These are phyloP conservation scores for Yarrowia keelungensis DNA, from an alignment of 805 yeast species.

Conservation along the genomic window DNA sequence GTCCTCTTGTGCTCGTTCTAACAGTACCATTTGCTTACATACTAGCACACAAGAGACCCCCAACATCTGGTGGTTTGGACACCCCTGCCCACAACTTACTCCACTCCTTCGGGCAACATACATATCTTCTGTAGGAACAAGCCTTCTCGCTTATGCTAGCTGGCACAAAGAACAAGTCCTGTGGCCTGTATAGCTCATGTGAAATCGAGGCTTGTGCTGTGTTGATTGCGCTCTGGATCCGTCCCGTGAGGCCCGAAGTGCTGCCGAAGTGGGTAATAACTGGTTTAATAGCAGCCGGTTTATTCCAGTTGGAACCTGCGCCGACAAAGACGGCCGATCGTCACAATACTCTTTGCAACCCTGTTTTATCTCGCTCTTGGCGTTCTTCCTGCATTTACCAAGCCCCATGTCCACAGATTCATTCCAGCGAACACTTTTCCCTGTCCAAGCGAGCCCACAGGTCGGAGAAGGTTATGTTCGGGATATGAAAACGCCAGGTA, in stretches of 20 bases:
- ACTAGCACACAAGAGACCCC: not conserved
- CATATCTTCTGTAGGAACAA: not conserved
- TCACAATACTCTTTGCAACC: not conserved
- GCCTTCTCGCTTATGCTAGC: not conserved
- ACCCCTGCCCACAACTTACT: not conserved
- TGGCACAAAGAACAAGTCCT: not conserved
- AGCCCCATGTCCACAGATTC: constrained; percentile 2
- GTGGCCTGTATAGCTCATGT: not conserved
- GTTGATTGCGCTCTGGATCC: not conserved
- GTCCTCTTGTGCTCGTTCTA: not conserved
- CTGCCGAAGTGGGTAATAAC: constrained; percentile 11
- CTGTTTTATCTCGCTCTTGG: not conserved
- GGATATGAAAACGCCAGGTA: not conserved
- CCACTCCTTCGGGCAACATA: not conserved
- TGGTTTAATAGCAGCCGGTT: not conserved
- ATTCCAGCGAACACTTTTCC: constrained; percentile 10
- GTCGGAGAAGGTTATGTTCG: not conserved
- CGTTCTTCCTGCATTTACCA: not conserved
- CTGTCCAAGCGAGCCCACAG: too few species aligned
- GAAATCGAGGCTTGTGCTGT: not conserved
- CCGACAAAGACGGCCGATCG: not conserved
- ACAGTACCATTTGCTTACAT: not conserved
- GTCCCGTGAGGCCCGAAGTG: not conserved
- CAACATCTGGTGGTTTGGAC: not conserved
- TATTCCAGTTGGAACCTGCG: constrained; percentile 8